A percentile compares a stretch with the other conserved stretches of the same genome.
Evolutionary conservation across 2,329 filamentous ascomycete genomes (phyloP).

Genomic region (Westerdykella sp.): DNA sequence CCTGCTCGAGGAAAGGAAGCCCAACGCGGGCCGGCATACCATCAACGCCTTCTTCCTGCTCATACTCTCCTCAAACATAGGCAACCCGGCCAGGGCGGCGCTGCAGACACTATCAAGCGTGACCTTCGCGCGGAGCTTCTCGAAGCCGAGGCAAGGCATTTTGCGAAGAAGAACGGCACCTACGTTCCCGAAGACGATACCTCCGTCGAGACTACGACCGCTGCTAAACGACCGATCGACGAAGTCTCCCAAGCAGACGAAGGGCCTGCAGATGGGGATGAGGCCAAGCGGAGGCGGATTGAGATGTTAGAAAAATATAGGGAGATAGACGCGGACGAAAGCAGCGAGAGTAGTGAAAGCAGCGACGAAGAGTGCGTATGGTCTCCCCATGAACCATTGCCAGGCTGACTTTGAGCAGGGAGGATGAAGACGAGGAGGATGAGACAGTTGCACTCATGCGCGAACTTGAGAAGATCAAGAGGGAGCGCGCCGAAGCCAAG

Average conservation of each 20-base stretch:
- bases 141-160: constrained; percentile 80
- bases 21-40: constrained; percentile 86
- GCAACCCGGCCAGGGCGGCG: constrained; percentile 83
- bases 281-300: constrained; percentile 70
- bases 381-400: background rate
- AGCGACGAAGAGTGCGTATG: constrained; percentile 52
- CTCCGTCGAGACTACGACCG: constrained; percentile 35
- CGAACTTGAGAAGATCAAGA: constrained; percentile 90
- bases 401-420: constrained; percentile 19
- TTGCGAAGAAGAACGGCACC: constrained; percentile 72
- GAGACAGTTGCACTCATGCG: constrained; percentile 84
- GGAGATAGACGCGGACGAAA: constrained; percentile 76
- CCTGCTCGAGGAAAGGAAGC: constrained; percentile 94
- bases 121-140: constrained; percentile 88
- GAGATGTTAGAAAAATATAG: constrained; percentile 76
- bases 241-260: constrained; percentile 39
- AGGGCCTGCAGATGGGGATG: constrained; percentile 59
- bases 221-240: constrained; percentile 61
- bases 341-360: constrained; percentile 48
- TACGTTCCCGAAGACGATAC: constrained; percentile 45
- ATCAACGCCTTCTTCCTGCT: constrained; percentile 89
- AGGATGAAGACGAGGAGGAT: constrained; percentile 57
- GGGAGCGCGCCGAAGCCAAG: constrained; percentile 72
- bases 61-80: constrained; percentile 82
- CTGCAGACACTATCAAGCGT: constrained; percentile 61